phyloP scores from a whole-genome alignment of 495 filamentous ascomycete genomes.

The Aspergillus sclerotioniger region DNA sequence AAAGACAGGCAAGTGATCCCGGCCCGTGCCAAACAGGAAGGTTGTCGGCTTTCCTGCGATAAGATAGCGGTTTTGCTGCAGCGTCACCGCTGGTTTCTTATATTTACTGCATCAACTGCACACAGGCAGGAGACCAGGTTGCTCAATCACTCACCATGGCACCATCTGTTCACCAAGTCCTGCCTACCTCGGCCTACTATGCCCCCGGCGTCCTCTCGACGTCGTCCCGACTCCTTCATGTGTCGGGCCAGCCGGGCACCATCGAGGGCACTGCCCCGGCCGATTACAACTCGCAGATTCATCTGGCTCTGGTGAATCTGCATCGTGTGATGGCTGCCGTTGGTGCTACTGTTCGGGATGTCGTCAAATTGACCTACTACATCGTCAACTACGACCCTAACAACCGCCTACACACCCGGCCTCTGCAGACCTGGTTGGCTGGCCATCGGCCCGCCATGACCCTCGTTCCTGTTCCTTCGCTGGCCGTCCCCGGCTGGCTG shows the following conservation, averaged over 20 bases:
- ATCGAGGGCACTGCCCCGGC: constrained; percentile 20
- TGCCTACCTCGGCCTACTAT: constrained; percentile 8
- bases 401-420: constrained; percentile 21
- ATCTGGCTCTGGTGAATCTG: constrained; percentile 32
- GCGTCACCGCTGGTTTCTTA: background rate
- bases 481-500: constrained; percentile 27
- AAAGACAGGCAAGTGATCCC: constrained; percentile 1
- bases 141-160: background rate
- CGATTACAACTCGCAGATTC: constrained; percentile 30
- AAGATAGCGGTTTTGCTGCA: background rate
- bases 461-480: constrained; percentile 29
- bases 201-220: constrained; percentile 5
- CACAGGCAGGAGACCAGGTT: background rate
- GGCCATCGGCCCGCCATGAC: constrained; percentile 30
- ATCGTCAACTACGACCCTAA: constrained; percentile 34
- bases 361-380: constrained; percentile 32
- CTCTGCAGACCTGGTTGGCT: constrained; percentile 25
- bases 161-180: background rate
- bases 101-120: background rate
- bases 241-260: constrained; percentile 29
- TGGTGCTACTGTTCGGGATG: constrained; percentile 20
- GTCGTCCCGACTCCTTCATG: constrained; percentile 1
- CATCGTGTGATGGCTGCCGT: constrained; percentile 16
- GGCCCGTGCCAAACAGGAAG: background rate
- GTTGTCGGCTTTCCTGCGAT: background rate